Evolutionary conservation across 768 basidiomycete genomes (phyloP), one percentile per base, ranked within the genome.

Genomic region (Lentinula sp.): DNA sequence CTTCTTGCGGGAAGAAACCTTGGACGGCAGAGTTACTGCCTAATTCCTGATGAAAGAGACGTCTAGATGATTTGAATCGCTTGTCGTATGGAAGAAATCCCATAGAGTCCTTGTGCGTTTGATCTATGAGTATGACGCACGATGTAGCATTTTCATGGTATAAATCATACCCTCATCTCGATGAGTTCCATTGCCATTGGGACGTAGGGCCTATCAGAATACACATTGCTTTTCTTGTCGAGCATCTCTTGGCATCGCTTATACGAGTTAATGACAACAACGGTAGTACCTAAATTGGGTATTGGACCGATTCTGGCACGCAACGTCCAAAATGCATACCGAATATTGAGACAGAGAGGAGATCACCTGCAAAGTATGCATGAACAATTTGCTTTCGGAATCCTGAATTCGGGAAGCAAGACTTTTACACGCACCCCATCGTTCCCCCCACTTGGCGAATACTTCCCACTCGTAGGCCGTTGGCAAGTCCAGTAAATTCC

Each of bases 121-220:
- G 67, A 51, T 73, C 71, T 36, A 71, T 55, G 48, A 55, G 20
- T 23, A 35, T 15, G 37, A 48, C 37, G 37, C 18, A 57, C 6
- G 4, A 50, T 18, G 43, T 20, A 41, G 23, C 18, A 32, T n/a
- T 4, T 48, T 51, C 10, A 37, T 36, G 33, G 20, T 18, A 28
- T 39, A 16, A 37, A 39, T 55, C 59, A 18, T 32, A 54, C 53
- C 37, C 33, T 59, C 70, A 65, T 70, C 68, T 51, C 41, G 39
- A 39, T 43, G 48, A 45, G 48, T 9, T 49, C 54, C 23, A 39
- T 72, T 54, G 70, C 71, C 75, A 77, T 76, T 0, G 74, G 71
- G 41, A 77, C 62, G 32, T 69, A 66, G 0, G 76, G 77, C 20
- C 76, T 73, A 64, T 77, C 76, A 15, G 78, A 78, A 57, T 78